Evolutionary conservation across 2,329 filamentous ascomycete species (phyloP), one percentile per base, ranked within the genome.

Genomic region (Pseudogymnoascus verrucosus): DNA sequence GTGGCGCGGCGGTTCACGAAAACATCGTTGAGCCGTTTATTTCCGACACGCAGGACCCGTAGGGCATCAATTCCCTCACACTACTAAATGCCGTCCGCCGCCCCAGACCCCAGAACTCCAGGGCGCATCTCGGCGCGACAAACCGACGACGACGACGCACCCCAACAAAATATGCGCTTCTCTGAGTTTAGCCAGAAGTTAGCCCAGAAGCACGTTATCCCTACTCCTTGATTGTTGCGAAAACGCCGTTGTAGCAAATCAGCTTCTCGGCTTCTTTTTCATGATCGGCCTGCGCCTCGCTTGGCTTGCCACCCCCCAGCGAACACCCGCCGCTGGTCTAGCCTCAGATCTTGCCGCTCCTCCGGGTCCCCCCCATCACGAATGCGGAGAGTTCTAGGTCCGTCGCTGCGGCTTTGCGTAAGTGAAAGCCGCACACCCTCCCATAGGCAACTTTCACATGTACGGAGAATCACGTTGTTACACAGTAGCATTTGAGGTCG

Each of bases 21-120:
- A 57, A 57, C 28, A 16, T 34, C 28, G 51, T 21, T 57, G 51
- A 57, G 51, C 51, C 51, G 51, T 57, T 57, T 57, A 57, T 57
- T 57, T 57, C 51, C 51, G 51, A 57, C 28, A 57, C 51, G 11
- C 28, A 57, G 51, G 51, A 21, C 51, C 51, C 28, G 16, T 57
- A 57, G 51, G 51, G 51, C 51, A 57, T 57, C 51, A 57, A 57
- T 57, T 57, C 51, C 51, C 51, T 57, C 51, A 57, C 51, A 57
- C 28, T 57, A 57, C 51, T 28, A 57, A 57, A 57, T 57, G 51
- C 51, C 51, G 51, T 57, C n/a, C n/a, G 51, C 28, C 28, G 51
- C 16, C 28, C 51, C 51, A 57, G 28, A 57, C 26, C 51, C 51
- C 51, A 34, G 28, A 57, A 57, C 10, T 26, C 47, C 47, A 54